A percentile compares a stretch with the other conserved stretches of the same genome.
Conservation (phyloP, 148 eudicot genomes). For the Vaccinium macrocarpon region DNA sequence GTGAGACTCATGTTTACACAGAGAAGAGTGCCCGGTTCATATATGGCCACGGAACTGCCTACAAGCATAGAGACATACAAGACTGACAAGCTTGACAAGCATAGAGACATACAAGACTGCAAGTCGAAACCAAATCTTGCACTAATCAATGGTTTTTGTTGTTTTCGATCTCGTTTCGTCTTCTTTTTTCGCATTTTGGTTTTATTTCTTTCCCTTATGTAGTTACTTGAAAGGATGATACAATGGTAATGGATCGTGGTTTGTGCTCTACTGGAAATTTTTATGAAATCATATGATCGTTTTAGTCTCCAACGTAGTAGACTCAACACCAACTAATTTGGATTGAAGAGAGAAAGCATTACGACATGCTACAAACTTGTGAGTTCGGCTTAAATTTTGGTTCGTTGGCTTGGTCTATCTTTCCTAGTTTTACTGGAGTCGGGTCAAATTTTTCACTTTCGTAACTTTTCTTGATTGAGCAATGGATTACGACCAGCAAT, state of each 20-base stretch:
- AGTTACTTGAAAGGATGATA: conserved; percentile 20
- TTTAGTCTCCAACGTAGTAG: neutral
- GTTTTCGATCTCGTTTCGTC: neutral
- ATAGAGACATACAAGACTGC: conserved; percentile 2
- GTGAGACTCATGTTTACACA: conserved; percentile 83
- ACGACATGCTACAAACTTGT: neutral
- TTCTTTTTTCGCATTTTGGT: neutral
- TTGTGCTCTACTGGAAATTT: neutral
- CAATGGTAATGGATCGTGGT: conserved; percentile 19
- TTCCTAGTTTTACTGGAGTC: neutral
- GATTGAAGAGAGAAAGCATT: neutral
- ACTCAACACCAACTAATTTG: neutral
- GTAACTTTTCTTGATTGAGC: neutral
- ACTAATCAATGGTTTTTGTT: neutral
- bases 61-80: conserved; percentile 29
- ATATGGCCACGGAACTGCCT: conserved; percentile 70
- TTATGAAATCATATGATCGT: neutral
- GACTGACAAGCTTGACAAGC: conserved; percentile 27
- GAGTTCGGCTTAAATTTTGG: neutral
- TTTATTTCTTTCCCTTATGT: conserved; percentile 12
- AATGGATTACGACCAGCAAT: neutral
- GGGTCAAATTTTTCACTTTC: neutral
- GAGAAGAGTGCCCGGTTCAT: conserved; percentile 84
- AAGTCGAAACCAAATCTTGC: conserved; percentile 10
- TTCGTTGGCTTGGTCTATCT: neutral